Percentiles rank a stretch among this genome's conserved stretches.
phyloP scores from a whole-genome alignment of 345 rosid genomes.

The Acer negundo region DNA sequence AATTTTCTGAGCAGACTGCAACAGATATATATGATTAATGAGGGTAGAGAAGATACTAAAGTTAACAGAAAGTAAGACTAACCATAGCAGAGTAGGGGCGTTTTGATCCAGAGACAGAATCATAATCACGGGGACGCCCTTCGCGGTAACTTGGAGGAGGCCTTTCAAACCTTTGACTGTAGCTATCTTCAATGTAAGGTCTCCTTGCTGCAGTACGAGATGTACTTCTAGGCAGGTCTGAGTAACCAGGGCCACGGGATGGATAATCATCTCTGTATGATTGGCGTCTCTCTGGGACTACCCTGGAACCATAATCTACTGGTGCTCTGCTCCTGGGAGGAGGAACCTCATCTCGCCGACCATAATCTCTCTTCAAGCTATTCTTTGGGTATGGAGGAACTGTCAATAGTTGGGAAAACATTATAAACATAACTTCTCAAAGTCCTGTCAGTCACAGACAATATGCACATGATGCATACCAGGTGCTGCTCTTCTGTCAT shows the following conservation, averaged over 20 bases:
- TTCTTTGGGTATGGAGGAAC: conserved; percentile 74
- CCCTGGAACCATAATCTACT: conserved; percentile 74
- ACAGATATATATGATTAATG: background rate
- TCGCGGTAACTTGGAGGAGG: conserved; percentile 76
- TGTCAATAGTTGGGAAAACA: conserved; percentile 33
- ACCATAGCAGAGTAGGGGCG: conserved; percentile 87
- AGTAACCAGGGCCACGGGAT: conserved; percentile 70
- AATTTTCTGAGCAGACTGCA: conserved; percentile 2
- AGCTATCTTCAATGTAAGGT: conserved; percentile 76
- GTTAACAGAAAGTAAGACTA: conserved; percentile 27
- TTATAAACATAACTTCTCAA: conserved; percentile 2
- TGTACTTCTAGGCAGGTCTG: conserved; percentile 67
- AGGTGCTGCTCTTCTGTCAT: conserved; percentile 82
- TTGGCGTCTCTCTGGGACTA: conserved; percentile 67
- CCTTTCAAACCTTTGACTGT: conserved; percentile 80
- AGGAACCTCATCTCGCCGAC: conserved; percentile 75
- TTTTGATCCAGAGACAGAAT: conserved; percentile 81
- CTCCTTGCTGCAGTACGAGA: conserved; percentile 76
- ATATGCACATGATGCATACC: conserved; percentile 43
- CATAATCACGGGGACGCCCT: conserved; percentile 83
- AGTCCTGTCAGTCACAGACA: background rate
- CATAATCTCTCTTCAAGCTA: conserved; percentile 81
- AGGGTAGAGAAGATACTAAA: background rate
- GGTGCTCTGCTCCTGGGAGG: conserved; percentile 80
- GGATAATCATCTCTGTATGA: conserved; percentile 81